Percentiles rank a stretch among this genome's conserved stretches.
phyloP scores from a whole-genome alignment of 768 basidiomycete genomes.

The Paxillus involutus region DNA sequence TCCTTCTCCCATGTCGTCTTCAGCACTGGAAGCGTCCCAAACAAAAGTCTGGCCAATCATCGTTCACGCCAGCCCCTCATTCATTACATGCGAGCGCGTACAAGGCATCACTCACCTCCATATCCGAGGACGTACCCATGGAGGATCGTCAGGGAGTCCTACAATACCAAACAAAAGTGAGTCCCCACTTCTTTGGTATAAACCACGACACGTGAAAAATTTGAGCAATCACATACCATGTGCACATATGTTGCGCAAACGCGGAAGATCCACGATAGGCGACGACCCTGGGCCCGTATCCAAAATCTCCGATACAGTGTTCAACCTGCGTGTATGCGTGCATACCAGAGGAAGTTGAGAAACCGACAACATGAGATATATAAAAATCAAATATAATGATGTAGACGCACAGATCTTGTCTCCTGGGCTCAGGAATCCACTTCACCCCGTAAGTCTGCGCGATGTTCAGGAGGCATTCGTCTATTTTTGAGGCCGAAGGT shows the following conservation, averaged over 20 bases:
- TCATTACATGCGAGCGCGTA: background rate
- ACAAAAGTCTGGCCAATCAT: conserved; percentile 46
- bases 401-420: conserved; percentile 59
- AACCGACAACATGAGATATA: background rate
- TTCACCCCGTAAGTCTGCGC: conserved; percentile 52
- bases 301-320: conserved; percentile 59
- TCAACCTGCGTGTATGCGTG: conserved; percentile 39
- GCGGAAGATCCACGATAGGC: conserved; percentile 53
- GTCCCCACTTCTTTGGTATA: background rate
- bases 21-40: conserved; percentile 57
- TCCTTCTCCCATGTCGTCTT: conserved; percentile 63
- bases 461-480: conserved; percentile 53
- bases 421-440: conserved; percentile 61
- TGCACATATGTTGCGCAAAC: conserved; percentile 55
- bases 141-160: conserved; percentile 76
- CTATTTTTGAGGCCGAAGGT: conserved; percentile 56
- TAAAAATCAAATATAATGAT: background rate
- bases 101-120: conserved; percentile 60
- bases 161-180: conserved; percentile 5
- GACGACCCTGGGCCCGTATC: conserved; percentile 42
- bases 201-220: background rate
- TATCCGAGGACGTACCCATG: conserved; percentile 72
- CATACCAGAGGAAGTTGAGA: conserved; percentile 1
- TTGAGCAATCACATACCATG: conserved; percentile 46
- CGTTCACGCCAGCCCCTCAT: conserved; percentile 6